Conservation (phyloP, 345 rosid genomes). For the Citrus australasica region DNA sequence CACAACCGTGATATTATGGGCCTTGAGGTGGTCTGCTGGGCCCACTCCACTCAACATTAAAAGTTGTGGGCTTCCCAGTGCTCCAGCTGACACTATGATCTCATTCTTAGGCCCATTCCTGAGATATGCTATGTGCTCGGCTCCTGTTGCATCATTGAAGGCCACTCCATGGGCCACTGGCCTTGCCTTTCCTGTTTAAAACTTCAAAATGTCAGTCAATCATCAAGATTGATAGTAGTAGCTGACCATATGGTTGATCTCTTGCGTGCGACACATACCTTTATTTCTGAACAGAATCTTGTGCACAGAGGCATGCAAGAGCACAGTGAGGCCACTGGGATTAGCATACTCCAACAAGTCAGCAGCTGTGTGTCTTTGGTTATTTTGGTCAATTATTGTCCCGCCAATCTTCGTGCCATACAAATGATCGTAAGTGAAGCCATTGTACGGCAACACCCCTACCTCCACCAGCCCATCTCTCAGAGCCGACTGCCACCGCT, state of each 20-base stretch:
- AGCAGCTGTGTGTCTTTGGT: slow-evolving; percentile 71
- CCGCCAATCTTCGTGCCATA: slow-evolving; percentile 77
- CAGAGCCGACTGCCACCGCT: slow-evolving; percentile 71
- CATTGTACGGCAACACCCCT: slow-evolving; percentile 64
- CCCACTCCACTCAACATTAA: slow-evolving; percentile 73
- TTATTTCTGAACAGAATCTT: slow-evolving; percentile 35
- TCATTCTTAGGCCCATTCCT: slow-evolving; percentile 39
- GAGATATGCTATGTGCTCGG: slow-evolving; percentile 40
- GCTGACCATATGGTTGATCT: not conserved
- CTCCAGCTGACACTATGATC: slow-evolving; percentile 58
- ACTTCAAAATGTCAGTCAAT: not conserved
- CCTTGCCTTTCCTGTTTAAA: slow-evolving; percentile 22
- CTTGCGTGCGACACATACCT: slow-evolving; percentile 16
- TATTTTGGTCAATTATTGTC: slow-evolving; percentile 54
- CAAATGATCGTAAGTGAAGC: slow-evolving; percentile 65
- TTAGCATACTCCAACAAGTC: slow-evolving; percentile 57
- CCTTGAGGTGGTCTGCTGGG: slow-evolving; percentile 40
- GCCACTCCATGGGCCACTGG: slow-evolving; percentile 56
- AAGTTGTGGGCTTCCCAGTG: slow-evolving; percentile 75
- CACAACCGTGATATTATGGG: slow-evolving; percentile 43
- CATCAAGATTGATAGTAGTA: no score
- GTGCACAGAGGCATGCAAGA: slow-evolving; percentile 56
- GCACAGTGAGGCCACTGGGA: slow-evolving; percentile 43
- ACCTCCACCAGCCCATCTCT: slow-evolving; percentile 58
- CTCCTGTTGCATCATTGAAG: slow-evolving; percentile 41